These are phyloP conservation scores for Lactifluus echinatus DNA, from an alignment of 768 basidiomycete genomes.

Conservation along the genomic window DNA sequence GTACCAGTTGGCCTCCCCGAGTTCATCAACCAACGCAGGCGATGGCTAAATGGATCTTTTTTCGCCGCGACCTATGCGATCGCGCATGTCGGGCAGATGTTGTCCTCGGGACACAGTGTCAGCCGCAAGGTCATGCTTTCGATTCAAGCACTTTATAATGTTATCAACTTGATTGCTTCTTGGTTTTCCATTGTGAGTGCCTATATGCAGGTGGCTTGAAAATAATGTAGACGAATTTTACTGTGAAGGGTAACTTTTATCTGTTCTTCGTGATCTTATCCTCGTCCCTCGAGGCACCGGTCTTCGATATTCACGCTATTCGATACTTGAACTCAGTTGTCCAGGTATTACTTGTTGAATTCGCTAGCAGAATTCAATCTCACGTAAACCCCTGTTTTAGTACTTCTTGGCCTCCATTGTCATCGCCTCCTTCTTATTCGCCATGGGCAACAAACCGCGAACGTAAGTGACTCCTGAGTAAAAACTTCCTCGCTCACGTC, in stretches of 20 bases:
- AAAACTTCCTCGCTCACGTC: neutral
- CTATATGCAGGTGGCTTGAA: neutral
- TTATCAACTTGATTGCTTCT: conserved; percentile 78
- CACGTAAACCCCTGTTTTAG: conserved; percentile 29
- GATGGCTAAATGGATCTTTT: conserved; percentile 90
- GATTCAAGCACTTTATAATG: conserved; percentile 79
- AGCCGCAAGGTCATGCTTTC: conserved; percentile 66
- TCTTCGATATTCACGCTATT: conserved; percentile 56
- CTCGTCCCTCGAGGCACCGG: conserved; percentile 70
- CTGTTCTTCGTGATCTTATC: conserved; percentile 92
- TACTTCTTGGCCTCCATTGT: conserved; percentile 80
- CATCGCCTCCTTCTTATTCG: conserved; percentile 85
- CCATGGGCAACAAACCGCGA: conserved; percentile 91
- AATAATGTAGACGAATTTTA: neutral
- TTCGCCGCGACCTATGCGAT: conserved; percentile 93
- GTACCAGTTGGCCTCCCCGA: conserved; percentile 90
- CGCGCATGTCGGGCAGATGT: conserved; percentile 74
- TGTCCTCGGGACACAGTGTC: conserved; percentile 74
- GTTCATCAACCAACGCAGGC: conserved; percentile 85
- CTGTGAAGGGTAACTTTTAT: conserved; percentile 80
- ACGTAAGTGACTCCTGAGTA: conserved; percentile 41
- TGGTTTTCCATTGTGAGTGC: conserved; percentile 85
- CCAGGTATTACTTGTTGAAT: conserved; percentile 41
- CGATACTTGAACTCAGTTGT: conserved; percentile 64
- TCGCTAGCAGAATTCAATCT: neutral